phyloP scores from a whole-genome alignment of 306 rosid species.

The Medicago ruthenica region DNA sequence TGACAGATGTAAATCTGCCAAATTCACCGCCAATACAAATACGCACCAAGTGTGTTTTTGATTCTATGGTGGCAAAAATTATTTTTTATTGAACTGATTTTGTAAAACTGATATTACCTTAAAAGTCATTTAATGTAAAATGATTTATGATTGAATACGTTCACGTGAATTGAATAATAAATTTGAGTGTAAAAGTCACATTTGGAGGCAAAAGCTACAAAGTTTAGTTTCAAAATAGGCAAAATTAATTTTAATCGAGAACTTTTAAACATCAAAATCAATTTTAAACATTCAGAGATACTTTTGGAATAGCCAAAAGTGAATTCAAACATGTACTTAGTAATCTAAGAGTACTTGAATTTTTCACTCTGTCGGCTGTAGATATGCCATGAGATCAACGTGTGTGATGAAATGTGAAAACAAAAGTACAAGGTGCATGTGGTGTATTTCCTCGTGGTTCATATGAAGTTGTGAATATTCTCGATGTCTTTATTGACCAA shows the following conservation, averaged over 20 bases:
- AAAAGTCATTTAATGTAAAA: too few relatives aligned
- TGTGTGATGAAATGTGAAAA: constrained; percentile 17
- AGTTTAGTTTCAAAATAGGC: neutral
- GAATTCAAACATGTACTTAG: neutral
- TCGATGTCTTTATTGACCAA: neutral
- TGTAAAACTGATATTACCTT: too few relatives aligned
- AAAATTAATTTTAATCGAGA: neutral
- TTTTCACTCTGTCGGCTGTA: neutral
- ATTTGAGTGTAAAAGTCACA: neutral
- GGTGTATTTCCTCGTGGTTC: neutral
- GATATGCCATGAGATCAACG: neutral
- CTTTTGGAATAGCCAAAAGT: neutral
- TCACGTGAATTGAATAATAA: neutral
- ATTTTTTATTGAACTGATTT: too few relatives aligned
- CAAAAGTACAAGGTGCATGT: neutral
- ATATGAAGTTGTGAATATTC: neutral
- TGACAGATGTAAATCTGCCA: too few relatives aligned
- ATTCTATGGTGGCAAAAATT: neutral
- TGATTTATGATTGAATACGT: too few relatives aligned
- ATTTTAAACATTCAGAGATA: neutral
- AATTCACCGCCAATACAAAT: neutral
- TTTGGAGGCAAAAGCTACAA: neutral
- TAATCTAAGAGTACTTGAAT: neutral
- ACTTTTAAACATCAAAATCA: neutral
- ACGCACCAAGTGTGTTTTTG: neutral